Evolutionary conservation across 2,329 filamentous ascomycete species (phyloP), one percentile per base, ranked within the genome.

Genomic region (Boeremia lycopersici): DNA sequence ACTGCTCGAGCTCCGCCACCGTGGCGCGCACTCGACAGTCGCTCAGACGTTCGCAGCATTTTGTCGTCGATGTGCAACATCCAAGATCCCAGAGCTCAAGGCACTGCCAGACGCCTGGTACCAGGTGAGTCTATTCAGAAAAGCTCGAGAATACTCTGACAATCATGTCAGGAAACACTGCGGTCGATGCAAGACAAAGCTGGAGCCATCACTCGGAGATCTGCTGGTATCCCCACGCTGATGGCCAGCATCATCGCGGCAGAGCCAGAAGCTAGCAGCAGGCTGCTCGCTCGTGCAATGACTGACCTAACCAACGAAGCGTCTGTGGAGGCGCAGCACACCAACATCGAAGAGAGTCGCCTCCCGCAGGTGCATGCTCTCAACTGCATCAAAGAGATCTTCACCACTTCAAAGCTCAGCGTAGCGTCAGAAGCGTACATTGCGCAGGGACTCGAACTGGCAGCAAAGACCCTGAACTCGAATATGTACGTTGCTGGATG

Each of bases 1-100:
- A 69, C 81, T 99, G 8, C 86, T 91, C 0, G 89, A 85, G 47
- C 80, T 99, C 28, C 85, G 95, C 35, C 95, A 99, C 73, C 85
- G 95, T 53, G 95, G 95, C 52, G 95, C 95, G 6, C 96, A 98
- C 69, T 95, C 91, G 0, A 93, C 93, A 0, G 95, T 98, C 2
- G 90, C 93, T 0, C 86, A 91, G 48, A 96, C 93, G 0, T 98
- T 97, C 74, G 84, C 86, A 1, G 82, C 85, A 25, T 96, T 92
- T 67, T 98, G 93, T 81, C 88, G 77, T 66, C 86, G 74, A 75
- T 85, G 81, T 62, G 76, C 84, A 8, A 81, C 84, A 45, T 81
- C 84, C 28, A 72, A 75, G 9, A 75, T 82, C 17, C 69, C 74
- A 8, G 61, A 65, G 8, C 71, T 82, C n/a, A 71, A 69, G 12